Conservation (phyloP, 805 yeast genomes). For the Starmerella roubikii region DNA sequence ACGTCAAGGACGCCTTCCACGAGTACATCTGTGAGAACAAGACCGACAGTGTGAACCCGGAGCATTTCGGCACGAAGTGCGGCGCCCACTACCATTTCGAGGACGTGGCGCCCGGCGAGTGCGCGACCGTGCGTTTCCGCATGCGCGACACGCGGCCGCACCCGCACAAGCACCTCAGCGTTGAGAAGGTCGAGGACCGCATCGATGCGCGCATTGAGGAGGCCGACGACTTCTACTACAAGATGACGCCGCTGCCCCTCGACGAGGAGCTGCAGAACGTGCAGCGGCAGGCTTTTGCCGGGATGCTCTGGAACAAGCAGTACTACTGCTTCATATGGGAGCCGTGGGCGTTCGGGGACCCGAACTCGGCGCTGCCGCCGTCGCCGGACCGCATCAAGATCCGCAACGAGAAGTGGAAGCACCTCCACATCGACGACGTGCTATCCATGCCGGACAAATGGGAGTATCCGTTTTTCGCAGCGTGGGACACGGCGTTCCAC, state of each 20-base stretch:
- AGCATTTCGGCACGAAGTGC: slow-evolving; percentile 61
- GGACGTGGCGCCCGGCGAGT: slow-evolving; percentile 72
- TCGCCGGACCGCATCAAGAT: slow-evolving; percentile 70
- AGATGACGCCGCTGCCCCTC: slow-evolving; percentile 71
- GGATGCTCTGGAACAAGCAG: slow-evolving; percentile 86
- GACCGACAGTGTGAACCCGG: slow-evolving; percentile 54
- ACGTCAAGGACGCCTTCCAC: slow-evolving; percentile 83
- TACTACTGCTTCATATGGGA: slow-evolving; percentile 75
- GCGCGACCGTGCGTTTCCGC: slow-evolving; percentile 71
- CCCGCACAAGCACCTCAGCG: slow-evolving; percentile 38
- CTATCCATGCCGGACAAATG: slow-evolving; percentile 87
- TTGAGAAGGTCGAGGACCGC: slow-evolving; percentile 54
- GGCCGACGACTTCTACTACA: slow-evolving; percentile 88
- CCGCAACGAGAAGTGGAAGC: slow-evolving; percentile 82
- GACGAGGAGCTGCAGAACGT: slow-evolving; percentile 65
- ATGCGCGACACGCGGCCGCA: slow-evolving; percentile 35
- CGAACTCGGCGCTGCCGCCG: slow-evolving; percentile 59
- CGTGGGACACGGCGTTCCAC: slow-evolving; percentile 96
- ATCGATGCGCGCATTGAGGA: slow-evolving; percentile 66
- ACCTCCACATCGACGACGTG: slow-evolving; percentile 74
- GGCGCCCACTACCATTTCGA: slow-evolving; percentile 76
- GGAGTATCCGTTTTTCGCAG: slow-evolving; percentile 93
- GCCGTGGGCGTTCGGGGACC: slow-evolving; percentile 82
- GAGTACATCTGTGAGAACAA: slow-evolving; percentile 56
- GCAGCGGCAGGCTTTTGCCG: slow-evolving; percentile 90